Evolutionary conservation across 345 rosid genomes (phyloP), one percentile per base, ranked within the genome.

Genomic region (Murraya paniculata): DNA sequence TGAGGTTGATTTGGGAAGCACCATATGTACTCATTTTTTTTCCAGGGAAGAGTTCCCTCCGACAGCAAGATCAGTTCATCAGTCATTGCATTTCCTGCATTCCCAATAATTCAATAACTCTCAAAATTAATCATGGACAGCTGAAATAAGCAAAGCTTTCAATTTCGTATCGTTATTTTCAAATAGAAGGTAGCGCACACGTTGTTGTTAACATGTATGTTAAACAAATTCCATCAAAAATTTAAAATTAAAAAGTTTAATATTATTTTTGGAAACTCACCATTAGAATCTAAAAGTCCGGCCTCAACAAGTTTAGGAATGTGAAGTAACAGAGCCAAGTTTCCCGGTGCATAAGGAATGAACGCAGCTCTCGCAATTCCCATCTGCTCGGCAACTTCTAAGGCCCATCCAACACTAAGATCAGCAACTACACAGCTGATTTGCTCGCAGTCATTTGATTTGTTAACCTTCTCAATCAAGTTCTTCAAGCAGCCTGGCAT

Each of bases 341-440:
- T 21, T 53, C 64, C 77, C 2, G 77, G 81, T 24, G 80, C 68
- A 5, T 64, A 57, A 9, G 84, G 80, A 71, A 79, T 62, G 30
- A 73, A 45, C 0, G 67, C 64, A 28, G 77, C 83, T 18, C 61
- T 18, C 24, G 38, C 9, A 61, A 83, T 78, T 19, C 82, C 82
- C 77, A 80, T 14, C 41, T 53, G 72, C 57, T 76, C 58, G 6
- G 88, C 80, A 24, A 80, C 77, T 75, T 82, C 79, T 6, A 75
- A 68, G 5, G 82, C 84, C 88, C 84, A 83, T n/a, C 79, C 71
- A n/a, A 76, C n/a, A 2, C 39, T 30, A 27, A 6, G 24, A 76
- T 87, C 87, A 58, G 75, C 71, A 22, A 85, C 2, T 7, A 85
- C 62, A 67, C 87, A 87, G 5, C 66, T 57, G 77, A 85, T 81